Evolutionary conservation across 1,284 basidiomycete species (phyloP).

Genomic region (Anthracocystis panici-leucophaei): DNA sequence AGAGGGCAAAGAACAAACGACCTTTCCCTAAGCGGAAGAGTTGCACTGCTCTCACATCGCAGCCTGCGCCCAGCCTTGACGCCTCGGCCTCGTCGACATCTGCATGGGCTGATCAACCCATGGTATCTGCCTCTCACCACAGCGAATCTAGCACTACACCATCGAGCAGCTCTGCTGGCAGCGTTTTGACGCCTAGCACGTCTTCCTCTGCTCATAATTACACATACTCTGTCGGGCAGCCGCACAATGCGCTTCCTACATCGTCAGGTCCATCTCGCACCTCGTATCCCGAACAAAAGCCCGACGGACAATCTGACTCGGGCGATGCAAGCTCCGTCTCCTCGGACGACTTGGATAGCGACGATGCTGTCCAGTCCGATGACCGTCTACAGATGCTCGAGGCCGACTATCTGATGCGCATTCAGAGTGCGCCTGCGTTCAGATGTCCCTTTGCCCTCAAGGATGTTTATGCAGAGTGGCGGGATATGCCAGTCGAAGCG

Average conservation of each 20-base stretch:
- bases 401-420: conserved; percentile 23
- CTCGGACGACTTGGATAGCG: conserved; percentile 20
- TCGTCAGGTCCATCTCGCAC: not conserved
- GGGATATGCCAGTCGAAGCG: conserved; percentile 15
- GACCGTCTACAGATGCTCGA: conserved; percentile 25
- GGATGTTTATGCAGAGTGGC: conserved; percentile 44
- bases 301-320: not conserved
- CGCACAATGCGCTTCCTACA: not conserved
- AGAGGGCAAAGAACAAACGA: conserved; percentile 46
- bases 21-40: conserved; percentile 42
- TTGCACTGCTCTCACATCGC: not conserved
- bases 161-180: conserved; percentile 24
- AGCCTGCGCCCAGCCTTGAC: not conserved
- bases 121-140: conserved; percentile 22
- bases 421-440: conserved; percentile 27
- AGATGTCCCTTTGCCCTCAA: conserved; percentile 46
- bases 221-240: not conserved
- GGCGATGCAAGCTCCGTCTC: conserved; percentile 16
- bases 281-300: not conserved
- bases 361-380: conserved; percentile 8
- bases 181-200: conserved; percentile 30
- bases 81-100: not conserved
- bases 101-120: conserved; percentile 22
- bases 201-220: conserved; percentile 23
- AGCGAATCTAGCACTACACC: conserved; percentile 21